Conservation (phyloP, 345 rosid genomes). For the Moringa oleifera region DNA sequence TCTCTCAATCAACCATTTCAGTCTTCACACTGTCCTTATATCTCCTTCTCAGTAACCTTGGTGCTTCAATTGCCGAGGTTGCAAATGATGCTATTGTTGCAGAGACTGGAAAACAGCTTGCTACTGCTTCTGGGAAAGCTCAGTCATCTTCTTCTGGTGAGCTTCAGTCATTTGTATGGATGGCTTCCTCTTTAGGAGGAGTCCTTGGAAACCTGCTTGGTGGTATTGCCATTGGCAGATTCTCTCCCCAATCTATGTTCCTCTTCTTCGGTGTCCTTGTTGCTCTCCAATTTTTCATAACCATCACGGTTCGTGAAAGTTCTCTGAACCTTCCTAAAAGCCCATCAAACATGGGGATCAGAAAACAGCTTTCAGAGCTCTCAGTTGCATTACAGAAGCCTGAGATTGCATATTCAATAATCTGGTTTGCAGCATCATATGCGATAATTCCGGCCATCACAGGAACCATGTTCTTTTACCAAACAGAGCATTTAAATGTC, state of each 20-base stretch:
- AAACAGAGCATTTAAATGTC: constrained; percentile 56
- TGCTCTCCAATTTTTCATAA: constrained; percentile 53
- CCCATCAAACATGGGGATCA: constrained; percentile 43
- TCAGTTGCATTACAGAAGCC: constrained; percentile 47
- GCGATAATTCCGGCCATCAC: constrained; percentile 70
- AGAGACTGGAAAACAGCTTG: constrained; percentile 47
- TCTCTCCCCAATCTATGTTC: constrained; percentile 49
- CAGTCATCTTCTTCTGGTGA: constrained; percentile 44
- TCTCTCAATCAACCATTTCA: constrained; percentile 57
- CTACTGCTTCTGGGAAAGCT: constrained; percentile 20
- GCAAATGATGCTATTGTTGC: constrained; percentile 97
- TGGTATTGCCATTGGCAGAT: constrained; percentile 51
- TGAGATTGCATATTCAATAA: constrained; percentile 55
- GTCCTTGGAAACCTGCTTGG: constrained; percentile 78
- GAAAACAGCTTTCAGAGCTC: constrained; percentile 58
- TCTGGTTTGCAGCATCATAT: constrained; percentile 75
- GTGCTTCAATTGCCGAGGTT: constrained; percentile 85
- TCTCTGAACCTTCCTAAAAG: constrained; percentile 57
- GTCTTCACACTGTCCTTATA: constrained; percentile 38
- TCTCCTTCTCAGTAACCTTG: constrained; percentile 82
- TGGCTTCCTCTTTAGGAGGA: constrained; percentile 80
- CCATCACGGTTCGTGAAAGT: constrained; percentile 49
- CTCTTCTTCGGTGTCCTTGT: constrained; percentile 45
- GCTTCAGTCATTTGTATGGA: constrained; percentile 83
- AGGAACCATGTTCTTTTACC: constrained; percentile 96